Conservation (phyloP, 371 early-diverging fungal species). For the Mortierella sp. region DNA sequence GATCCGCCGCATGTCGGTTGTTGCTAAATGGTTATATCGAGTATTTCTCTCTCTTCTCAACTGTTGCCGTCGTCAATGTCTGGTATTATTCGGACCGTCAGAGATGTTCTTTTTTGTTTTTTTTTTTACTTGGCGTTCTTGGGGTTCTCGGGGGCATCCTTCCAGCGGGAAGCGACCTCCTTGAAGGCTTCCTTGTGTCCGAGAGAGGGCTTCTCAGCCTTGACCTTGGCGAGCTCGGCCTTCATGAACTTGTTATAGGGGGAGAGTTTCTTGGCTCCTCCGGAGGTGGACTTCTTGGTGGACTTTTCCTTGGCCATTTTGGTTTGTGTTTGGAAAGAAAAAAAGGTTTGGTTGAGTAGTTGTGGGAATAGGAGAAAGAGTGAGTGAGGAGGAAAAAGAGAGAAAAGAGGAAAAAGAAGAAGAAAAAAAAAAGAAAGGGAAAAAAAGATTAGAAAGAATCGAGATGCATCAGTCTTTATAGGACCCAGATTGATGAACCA, state of each 20-base stretch:
- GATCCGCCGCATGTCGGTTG: neutral
- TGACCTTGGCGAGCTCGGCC: conserved; percentile 75
- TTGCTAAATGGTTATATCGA: conserved; percentile 3
- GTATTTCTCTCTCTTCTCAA: neutral
- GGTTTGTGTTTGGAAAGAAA: conserved; percentile 4
- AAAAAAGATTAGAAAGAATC: conserved; percentile 34
- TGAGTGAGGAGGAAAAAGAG: neutral
- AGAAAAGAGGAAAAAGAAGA: conserved; percentile 11
- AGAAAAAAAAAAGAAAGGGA: conserved; percentile 6
- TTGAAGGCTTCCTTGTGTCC: conserved; percentile 75
- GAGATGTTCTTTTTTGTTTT: neutral
- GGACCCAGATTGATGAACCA: conserved; percentile 1
- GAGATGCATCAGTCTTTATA: conserved; percentile 27
- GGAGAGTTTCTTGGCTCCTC: conserved; percentile 64
- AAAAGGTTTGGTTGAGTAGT: conserved; percentile 2
- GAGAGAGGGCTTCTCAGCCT: conserved; percentile 69
- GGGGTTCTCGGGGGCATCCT: conserved; percentile 60
- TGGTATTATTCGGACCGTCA: neutral
- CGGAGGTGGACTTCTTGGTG: conserved; percentile 53
- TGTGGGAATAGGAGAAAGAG: neutral
- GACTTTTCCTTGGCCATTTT: conserved; percentile 57
- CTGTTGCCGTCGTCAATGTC: neutral
- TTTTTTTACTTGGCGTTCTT: conserved; percentile 55
- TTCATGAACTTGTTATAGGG: conserved; percentile 83
- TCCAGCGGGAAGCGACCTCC: conserved; percentile 62